phyloP scores from a whole-genome alignment of 495 filamentous ascomycete genomes.

The Eremomyces bilateralis region DNA sequence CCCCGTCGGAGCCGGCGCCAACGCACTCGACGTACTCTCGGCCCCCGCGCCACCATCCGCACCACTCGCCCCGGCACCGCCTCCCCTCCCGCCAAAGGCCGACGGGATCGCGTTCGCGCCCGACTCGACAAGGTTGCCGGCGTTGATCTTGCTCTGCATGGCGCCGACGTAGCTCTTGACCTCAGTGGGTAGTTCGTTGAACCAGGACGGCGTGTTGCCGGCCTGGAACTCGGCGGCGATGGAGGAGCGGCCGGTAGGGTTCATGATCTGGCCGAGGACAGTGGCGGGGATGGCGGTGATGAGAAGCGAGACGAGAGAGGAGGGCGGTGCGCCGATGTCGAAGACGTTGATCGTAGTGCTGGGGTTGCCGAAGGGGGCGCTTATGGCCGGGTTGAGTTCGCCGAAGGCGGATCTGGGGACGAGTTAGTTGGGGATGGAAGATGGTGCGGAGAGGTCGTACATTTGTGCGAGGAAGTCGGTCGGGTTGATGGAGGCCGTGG shows the following conservation, averaged over 20 bases:
- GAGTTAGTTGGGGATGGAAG: too few species aligned
- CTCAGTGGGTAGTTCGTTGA: background rate
- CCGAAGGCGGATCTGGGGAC: too few species aligned
- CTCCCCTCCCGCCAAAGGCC: constrained; percentile 1
- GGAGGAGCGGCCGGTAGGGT: background rate
- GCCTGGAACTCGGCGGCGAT: constrained; percentile 1
- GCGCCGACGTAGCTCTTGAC: constrained; percentile 1
- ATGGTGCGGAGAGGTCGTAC: too few species aligned
- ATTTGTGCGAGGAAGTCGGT: too few species aligned
- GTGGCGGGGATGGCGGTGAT: constrained; percentile 1
- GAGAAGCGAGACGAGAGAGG: background rate
- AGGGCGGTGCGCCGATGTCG: constrained; percentile 1
- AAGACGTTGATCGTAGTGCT: too few species aligned
- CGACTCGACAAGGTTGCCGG: background rate
- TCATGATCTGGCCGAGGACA: constrained; percentile 1
- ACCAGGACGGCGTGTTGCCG: constrained; percentile 1
- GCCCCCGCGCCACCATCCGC: constrained; percentile 13
- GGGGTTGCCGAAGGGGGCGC: too few species aligned
- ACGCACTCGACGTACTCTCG: too few species aligned
- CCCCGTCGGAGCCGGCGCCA: too few species aligned
- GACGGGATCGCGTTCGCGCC: too few species aligned
- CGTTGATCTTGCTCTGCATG: background rate
- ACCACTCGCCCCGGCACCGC: constrained; percentile 1
- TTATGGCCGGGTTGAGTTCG: too few species aligned
- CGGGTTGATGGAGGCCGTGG: too few species aligned